These are phyloP conservation scores for Quercus tomentella DNA, from an alignment of 331 rosid species.

Conservation along the genomic window DNA sequence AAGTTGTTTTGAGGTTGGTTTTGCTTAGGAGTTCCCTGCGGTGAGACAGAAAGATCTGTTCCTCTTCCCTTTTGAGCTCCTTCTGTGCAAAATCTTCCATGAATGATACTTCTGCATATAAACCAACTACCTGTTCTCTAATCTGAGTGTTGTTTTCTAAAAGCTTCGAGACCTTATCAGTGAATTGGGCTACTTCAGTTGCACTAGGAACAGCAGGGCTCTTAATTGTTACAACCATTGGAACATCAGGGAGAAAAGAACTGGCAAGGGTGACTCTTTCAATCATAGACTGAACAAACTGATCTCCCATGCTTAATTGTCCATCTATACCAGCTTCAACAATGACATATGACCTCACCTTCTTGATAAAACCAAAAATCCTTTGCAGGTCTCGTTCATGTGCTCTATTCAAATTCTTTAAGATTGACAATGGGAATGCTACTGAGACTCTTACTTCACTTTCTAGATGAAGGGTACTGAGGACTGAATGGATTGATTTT, in stretches of 20 bases:
- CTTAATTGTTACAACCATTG: constrained; percentile 44
- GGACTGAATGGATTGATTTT: constrained; percentile 35
- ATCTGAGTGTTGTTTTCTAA: constrained; percentile 34
- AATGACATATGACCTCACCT: constrained; percentile 38
- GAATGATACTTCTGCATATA: constrained; percentile 40
- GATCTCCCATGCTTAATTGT: constrained; percentile 35
- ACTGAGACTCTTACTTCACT: constrained; percentile 44
- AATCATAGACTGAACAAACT: constrained; percentile 34
- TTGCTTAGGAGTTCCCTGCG: constrained; percentile 31
- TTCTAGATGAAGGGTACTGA: constrained; percentile 24
- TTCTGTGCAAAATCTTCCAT: constrained; percentile 38
- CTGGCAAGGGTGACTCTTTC: constrained; percentile 36
- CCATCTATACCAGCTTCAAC: constrained; percentile 45
- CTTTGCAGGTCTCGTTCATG: constrained; percentile 27
- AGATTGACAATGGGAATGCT: constrained; percentile 49
- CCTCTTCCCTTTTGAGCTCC: constrained; percentile 34
- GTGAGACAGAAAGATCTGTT: constrained; percentile 32
- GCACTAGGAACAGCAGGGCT: constrained; percentile 33
- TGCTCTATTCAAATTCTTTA: constrained; percentile 33
- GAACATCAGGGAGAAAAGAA: constrained; percentile 46
- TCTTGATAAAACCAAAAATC: constrained; percentile 36
- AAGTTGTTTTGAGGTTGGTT: constrained; percentile 34
- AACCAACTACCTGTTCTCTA: constrained; percentile 36
- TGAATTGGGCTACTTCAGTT: constrained; percentile 35
- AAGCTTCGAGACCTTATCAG: constrained; percentile 33